phyloP scores from a whole-genome alignment of 2,329 filamentous ascomycete species.

The Fusarium sp. region DNA sequence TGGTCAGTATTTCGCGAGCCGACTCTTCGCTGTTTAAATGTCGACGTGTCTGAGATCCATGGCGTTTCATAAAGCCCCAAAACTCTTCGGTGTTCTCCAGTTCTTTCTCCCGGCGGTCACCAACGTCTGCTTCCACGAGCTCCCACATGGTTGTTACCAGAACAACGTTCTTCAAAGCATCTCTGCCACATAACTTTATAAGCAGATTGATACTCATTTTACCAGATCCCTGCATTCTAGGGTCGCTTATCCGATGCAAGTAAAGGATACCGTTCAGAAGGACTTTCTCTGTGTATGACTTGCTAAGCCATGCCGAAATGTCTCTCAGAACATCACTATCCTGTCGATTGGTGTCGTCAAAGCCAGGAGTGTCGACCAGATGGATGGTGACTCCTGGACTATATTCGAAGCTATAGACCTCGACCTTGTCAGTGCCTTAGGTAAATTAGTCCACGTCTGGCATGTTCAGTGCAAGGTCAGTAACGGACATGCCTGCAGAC shows the following conservation, averaged over 20 bases:
- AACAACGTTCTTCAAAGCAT: background rate
- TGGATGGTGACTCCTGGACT: background rate
- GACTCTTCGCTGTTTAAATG: background rate
- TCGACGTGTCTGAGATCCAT: background rate
- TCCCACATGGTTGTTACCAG: background rate
- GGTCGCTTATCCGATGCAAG: conserved; percentile 16
- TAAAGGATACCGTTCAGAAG: conserved; percentile 13
- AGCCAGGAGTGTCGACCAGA: conserved; percentile 18
- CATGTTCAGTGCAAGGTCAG: too few relatives aligned
- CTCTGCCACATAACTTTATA: background rate
- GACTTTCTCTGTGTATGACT: conserved; percentile 14
- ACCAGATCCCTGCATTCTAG: background rate
- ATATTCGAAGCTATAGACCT: background rate
- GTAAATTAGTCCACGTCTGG: background rate
- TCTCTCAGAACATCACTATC: conserved; percentile 15
- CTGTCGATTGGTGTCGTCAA: conserved; percentile 21
- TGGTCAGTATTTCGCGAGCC: background rate
- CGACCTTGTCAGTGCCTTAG: background rate
- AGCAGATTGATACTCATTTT: background rate
- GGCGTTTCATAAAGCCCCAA: background rate
- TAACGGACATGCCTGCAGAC: too few relatives aligned
- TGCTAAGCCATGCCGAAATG: background rate
- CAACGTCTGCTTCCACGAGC: background rate
- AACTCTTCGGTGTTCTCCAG: background rate
- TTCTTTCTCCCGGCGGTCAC: background rate